A percentile compares a stretch with the other conserved stretches of the same genome.
Conservation (phyloP, 345 rosid species). For the Sisymbrium irio region DNA sequence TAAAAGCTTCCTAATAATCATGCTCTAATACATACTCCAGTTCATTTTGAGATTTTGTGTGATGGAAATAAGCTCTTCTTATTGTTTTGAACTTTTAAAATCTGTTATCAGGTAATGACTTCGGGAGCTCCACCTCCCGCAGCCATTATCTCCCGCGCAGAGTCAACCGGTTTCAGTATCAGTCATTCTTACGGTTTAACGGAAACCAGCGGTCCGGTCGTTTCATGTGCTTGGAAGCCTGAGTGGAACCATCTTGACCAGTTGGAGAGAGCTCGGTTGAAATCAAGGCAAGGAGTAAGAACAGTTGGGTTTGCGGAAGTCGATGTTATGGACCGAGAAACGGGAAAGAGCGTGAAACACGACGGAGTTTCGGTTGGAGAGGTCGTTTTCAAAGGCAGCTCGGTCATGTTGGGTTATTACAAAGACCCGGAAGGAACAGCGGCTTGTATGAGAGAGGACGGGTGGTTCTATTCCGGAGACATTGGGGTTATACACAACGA, state of each 20-base stretch:
- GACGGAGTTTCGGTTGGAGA: conserved; percentile 57
- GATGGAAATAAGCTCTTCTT: too few relatives aligned
- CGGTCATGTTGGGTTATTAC: conserved; percentile 59
- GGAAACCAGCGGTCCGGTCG: conserved; percentile 51
- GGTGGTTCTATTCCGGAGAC: conserved; percentile 64
- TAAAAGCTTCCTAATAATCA: too few relatives aligned
- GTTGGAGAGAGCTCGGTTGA: conserved; percentile 42
- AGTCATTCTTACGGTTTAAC: conserved; percentile 62
- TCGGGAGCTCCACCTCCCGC: conserved; percentile 57
- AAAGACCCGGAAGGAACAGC: conserved; percentile 51
- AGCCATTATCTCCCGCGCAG: conserved; percentile 44
- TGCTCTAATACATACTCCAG: too few relatives aligned
- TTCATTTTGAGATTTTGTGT: too few relatives aligned
- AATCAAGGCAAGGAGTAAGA: conserved; percentile 55
- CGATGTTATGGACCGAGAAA: conserved; percentile 42
- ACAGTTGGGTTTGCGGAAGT: conserved; percentile 40
- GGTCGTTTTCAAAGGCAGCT: conserved; percentile 46
- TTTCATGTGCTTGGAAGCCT: conserved; percentile 55
- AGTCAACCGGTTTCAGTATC: conserved; percentile 47
- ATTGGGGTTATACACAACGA: conserved; percentile 56
- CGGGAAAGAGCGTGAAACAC: conserved; percentile 44
- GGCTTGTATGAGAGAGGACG: conserved; percentile 43
- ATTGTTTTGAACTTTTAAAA: too few relatives aligned
- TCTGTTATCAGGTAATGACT: conserved; percentile 32
- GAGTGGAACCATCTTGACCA: conserved; percentile 46